Evolutionary conservation across 2,329 filamentous ascomycete species (phyloP).

Genomic region (Teratosphaeriaceae sp.): DNA sequence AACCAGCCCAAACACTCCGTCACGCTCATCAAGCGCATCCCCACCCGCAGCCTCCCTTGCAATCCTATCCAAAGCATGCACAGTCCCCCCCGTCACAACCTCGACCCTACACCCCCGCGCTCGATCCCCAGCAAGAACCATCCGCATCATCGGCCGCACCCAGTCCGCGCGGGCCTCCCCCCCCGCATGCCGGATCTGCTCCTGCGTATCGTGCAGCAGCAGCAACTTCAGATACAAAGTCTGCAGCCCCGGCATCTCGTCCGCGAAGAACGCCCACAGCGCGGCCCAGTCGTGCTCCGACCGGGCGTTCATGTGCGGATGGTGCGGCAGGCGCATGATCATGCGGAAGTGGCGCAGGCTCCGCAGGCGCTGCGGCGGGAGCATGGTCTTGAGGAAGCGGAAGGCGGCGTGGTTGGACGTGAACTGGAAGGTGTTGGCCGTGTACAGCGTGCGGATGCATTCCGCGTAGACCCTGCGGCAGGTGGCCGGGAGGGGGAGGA

Average conservation of each 20-base stretch:
- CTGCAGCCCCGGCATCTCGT: conserved; percentile 24
- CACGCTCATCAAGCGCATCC: conserved; percentile 6
- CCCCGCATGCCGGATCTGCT: conserved; percentile 18
- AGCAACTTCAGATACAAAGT: conserved; percentile 22
- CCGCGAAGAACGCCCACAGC: conserved; percentile 25
- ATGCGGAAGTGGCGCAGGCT: conserved; percentile 24
- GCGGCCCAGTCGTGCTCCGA: conserved; percentile 25
- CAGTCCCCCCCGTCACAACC: conserved; percentile 20
- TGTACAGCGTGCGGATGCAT: conserved; percentile 24
- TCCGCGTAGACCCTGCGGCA: conserved; percentile 28
- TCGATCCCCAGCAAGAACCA: conserved; percentile 20
- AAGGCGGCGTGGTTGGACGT: conserved; percentile 27
- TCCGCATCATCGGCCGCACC: conserved; percentile 26
- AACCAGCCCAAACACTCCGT: conserved; percentile 13
- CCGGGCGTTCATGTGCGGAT: conserved; percentile 24
- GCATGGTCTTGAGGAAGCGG: conserved; percentile 24
- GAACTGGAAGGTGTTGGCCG: conserved; percentile 27
- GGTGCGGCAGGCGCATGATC: conserved; percentile 25
- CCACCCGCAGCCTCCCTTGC: conserved; percentile 9
- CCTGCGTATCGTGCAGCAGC: conserved; percentile 24
- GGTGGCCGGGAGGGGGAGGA: conserved; percentile 24
- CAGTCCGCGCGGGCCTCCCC: conserved; percentile 21
- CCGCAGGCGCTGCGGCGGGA: conserved; percentile 22
- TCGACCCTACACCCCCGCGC: conserved; percentile 23
- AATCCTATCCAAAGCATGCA: conserved; percentile 18